Base-by-base conservation (phyloP, 116 monocot genomes). In the Phalaenopsis hybrid region DNA sequence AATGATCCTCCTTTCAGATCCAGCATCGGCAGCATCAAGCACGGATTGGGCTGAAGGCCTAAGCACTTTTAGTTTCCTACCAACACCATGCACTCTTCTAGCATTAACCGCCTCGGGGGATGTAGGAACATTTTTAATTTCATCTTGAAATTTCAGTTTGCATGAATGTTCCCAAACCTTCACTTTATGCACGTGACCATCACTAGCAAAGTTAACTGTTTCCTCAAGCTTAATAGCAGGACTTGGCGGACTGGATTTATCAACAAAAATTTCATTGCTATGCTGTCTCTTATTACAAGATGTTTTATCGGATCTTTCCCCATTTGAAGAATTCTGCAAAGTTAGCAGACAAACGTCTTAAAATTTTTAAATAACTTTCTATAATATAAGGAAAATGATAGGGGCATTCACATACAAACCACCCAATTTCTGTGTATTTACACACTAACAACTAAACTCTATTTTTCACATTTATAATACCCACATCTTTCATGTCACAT, bases 121-220 rank as follows among this genome's bases (percentile, higher is more conserved):
- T 31, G 57, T 17, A 58, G 76, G 45, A 86, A 33, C n/a, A 61
- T 13, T 81, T 44, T 18, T 75, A 84, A 83, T 86, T 84, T 89
- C 91, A 79, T 89, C 89, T 57, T 81, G 79, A 81, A 83, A 49
- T 78, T 86, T 89, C n/a, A 80, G 74, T 78, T 93, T 96, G 57
- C 83, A 25, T 50, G 76, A 69, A 58, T 84, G 72, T 20, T 82
- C 85, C 76, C 31, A 85, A 6, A 44, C 49, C 46, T 82, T 96
- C 23, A 51, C 77, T 84, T 81, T 92, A 81, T 79, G 52, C 15
- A 15, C 15, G 15, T 55, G 2, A 13, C 55, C 12, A 41, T 86
- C 87, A 86, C 44, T 72, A 58, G 87, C 84, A 43, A 70, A 44
- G 23, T 83, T 79, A 83, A 90, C 79, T 34, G 43, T 82, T 85